Evolutionary conservation across 2,329 filamentous ascomycete genomes (phyloP).

Genomic region (Aspergillus flavus): DNA sequence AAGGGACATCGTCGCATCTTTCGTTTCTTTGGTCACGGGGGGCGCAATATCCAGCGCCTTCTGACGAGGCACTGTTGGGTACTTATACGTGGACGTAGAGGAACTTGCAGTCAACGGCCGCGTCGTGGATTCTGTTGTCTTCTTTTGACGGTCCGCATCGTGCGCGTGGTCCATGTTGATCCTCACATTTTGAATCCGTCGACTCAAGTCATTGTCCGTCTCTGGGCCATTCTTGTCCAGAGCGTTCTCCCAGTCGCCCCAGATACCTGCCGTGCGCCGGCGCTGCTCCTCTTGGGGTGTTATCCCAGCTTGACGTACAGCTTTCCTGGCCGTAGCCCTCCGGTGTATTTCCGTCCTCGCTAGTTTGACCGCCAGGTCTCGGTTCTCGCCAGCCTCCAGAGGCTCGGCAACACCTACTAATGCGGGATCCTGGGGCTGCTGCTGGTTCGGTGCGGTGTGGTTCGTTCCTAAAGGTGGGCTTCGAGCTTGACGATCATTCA

Average conservation of each 20-base stretch:
- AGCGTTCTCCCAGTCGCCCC: slow-evolving; percentile 56
- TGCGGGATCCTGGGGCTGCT: slow-evolving; percentile 56
- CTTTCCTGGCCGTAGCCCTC: slow-evolving; percentile 63
- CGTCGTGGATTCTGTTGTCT: slow-evolving; percentile 13
- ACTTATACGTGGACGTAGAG: slow-evolving; percentile 40
- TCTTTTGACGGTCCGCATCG: slow-evolving; percentile 11
- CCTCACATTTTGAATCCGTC: slow-evolving; percentile 55
- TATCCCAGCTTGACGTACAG: slow-evolving; percentile 60
- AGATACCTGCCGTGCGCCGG: slow-evolving; percentile 56
- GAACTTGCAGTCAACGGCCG: slow-evolving; percentile 21
- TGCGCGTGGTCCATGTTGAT: slow-evolving; percentile 38
- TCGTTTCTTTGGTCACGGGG: slow-evolving; percentile 20
- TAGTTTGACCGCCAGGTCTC: slow-evolving; percentile 74
- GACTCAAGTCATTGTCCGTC: slow-evolving; percentile 50
- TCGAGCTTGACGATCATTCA: slow-evolving; percentile 48
- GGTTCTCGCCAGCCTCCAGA: slow-evolving; percentile 70
- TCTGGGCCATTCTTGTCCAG: slow-evolving; percentile 36
- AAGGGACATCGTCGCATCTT: slow-evolving; percentile 21
- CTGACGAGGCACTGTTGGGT: slow-evolving; percentile 47
- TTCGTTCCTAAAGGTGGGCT: slow-evolving; percentile 30
- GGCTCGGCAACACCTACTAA: slow-evolving; percentile 61
- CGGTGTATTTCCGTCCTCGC: slow-evolving; percentile 72
- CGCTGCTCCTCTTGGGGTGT: slow-evolving; percentile 60
- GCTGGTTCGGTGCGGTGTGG: slow-evolving; percentile 16
- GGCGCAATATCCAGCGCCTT: slow-evolving; percentile 29